These are phyloP conservation scores for Cyclotella kingstonii DNA, from an alignment of 108 stramenopile species.

Conservation along the genomic window DNA sequence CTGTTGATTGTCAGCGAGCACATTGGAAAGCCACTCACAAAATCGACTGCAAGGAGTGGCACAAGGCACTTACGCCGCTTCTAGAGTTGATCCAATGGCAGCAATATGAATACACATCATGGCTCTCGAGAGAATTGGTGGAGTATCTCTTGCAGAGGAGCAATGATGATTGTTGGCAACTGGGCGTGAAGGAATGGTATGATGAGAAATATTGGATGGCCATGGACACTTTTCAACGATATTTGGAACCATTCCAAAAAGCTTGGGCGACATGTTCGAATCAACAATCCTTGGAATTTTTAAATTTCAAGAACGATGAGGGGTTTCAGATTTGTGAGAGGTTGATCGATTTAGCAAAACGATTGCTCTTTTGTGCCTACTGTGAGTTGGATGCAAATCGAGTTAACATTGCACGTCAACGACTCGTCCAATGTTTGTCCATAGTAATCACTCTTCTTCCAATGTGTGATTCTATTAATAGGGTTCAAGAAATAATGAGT, in stretches of 20 bases:
- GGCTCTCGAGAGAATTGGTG: background rate
- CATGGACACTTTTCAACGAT: slow-evolving; percentile 51
- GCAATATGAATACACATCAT: background rate
- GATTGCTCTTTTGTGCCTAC: slow-evolving; percentile 57
- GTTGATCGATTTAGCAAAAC: slow-evolving; percentile 23
- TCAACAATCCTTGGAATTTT: background rate
- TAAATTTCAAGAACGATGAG: background rate
- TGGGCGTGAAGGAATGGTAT: slow-evolving; percentile 39
- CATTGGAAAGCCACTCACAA: slow-evolving; percentile 50
- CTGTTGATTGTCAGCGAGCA: slow-evolving; percentile 41
- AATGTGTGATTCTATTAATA: background rate
- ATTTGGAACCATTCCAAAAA: slow-evolving; percentile 27
- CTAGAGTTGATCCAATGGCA: slow-evolving; percentile 35
- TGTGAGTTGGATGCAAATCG: slow-evolving; percentile 59
- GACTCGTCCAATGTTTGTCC: slow-evolving; percentile 48
- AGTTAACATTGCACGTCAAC: slow-evolving; percentile 27
- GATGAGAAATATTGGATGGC: slow-evolving; percentile 49
- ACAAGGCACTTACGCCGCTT: slow-evolving; percentile 28
- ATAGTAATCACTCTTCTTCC: slow-evolving; percentile 21
- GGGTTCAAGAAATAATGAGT: slow-evolving; percentile 14
- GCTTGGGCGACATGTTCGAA: slow-evolving; percentile 18
- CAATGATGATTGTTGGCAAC: slow-evolving; percentile 9
- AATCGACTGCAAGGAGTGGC: slow-evolving; percentile 25
- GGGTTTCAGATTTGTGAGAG: slow-evolving; percentile 10
- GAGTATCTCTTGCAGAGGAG: background rate